Evolutionary conservation across 2,329 filamentous ascomycete species (phyloP).

Genomic region (Fusarium succisae): DNA sequence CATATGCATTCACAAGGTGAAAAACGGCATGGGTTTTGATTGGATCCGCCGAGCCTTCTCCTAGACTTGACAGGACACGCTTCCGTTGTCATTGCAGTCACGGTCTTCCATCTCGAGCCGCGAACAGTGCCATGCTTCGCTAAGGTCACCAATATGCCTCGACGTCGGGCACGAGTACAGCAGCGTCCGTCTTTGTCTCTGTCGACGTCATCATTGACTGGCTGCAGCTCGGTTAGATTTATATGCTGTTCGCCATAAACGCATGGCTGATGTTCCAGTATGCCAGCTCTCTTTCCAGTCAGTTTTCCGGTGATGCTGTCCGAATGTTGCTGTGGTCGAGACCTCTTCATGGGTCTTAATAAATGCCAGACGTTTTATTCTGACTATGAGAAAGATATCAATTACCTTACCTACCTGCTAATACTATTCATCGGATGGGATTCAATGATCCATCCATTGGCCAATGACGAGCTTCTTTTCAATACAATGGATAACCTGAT

Average conservation of each 20-base stretch:
- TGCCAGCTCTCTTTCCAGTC: neutral
- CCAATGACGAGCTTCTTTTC: neutral
- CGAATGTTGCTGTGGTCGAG: neutral
- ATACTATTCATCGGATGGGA: neutral
- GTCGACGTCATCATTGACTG: slow-evolving; percentile 12
- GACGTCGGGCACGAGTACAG: neutral
- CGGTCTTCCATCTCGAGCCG: slow-evolving; percentile 10
- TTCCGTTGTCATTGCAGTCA: neutral
- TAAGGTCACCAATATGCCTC: slow-evolving; percentile 6
- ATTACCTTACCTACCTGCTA: neutral
- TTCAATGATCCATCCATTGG: neutral
- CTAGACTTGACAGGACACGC: neutral
- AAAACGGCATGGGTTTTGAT: neutral
- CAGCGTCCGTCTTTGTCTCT: neutral
- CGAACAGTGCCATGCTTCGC: neutral
- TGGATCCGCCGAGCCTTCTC: neutral
- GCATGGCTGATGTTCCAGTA: neutral
- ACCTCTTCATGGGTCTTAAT: neutral
- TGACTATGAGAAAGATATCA: neutral
- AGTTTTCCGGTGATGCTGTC: neutral
- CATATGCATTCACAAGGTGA: neutral
- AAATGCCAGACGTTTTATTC: neutral
- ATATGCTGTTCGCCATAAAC: slow-evolving; percentile 6
- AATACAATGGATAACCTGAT: neutral
- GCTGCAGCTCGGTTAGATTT: slow-evolving; percentile 2